Evolutionary conservation across 192 early-diverging fungal species (phyloP).

Genomic region (Backusella psychrophila): DNA sequence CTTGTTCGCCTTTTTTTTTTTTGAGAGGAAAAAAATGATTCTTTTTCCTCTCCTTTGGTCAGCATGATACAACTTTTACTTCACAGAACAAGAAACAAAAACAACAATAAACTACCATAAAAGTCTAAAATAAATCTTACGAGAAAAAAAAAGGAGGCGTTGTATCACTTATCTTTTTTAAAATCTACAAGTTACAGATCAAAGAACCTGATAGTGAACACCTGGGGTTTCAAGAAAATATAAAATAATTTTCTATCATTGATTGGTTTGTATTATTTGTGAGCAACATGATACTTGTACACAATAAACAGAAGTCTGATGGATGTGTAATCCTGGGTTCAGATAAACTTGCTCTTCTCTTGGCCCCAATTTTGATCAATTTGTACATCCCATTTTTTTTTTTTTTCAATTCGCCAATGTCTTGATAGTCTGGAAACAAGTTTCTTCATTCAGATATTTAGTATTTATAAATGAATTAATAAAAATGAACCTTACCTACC

Average conservation of each 20-base stretch:
- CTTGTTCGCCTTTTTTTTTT: neutral
- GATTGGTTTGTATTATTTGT: too few relatives aligned
- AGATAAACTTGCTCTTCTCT: neutral
- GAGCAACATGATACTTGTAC: too few relatives aligned
- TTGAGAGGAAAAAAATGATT: too few relatives aligned
- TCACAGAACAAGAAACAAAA: too few relatives aligned
- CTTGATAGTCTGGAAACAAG: neutral
- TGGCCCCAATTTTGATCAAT: neutral
- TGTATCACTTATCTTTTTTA: too few relatives aligned
- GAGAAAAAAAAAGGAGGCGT: too few relatives aligned
- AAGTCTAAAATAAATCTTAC: too few relatives aligned
- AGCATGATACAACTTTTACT: too few relatives aligned
- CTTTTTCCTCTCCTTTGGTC: too few relatives aligned
- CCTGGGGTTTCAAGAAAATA: neutral
- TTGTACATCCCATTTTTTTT: neutral
- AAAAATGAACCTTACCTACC: neutral
- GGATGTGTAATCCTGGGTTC: too few relatives aligned
- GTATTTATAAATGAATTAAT: neutral
- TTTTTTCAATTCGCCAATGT: neutral
- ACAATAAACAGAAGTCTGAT: too few relatives aligned
- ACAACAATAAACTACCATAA: too few relatives aligned
- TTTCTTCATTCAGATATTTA: neutral
- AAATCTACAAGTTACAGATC: neutral
- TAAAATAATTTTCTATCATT: neutral
- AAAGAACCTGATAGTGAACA: neutral